Percentiles rank a stretch among this genome's conserved stretches.
Conservation (phyloP, 805 yeast genomes). For the Schwanniomyces polymorphus region DNA sequence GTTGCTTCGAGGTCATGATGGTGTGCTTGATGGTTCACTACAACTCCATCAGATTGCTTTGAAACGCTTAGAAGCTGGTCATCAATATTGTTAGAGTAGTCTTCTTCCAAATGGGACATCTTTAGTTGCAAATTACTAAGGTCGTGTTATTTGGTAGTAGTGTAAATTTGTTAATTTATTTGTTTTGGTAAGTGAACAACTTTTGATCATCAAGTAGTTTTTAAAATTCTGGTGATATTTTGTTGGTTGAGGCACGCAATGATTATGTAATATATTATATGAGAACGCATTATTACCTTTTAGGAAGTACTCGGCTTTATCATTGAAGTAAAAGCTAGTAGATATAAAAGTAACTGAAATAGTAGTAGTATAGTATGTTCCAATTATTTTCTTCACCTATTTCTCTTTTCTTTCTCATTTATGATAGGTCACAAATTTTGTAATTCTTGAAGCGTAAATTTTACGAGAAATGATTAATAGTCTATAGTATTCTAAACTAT, state of each 20-base stretch:
- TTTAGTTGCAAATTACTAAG: constrained; percentile 9
- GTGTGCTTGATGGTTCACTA: constrained; percentile 7
- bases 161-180: constrained; percentile 15
- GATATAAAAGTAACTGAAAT: too few relatives aligned
- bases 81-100: constrained; percentile 36
- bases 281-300: too few relatives aligned
- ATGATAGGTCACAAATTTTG: too few relatives aligned
- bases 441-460: too few relatives aligned
- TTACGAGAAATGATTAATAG: not conserved
- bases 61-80: constrained; percentile 42
- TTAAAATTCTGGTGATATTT: constrained; percentile 4
- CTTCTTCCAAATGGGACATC: constrained; percentile 15
- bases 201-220: not conserved
- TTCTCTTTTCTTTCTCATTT: not conserved
- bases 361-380: too few relatives aligned
- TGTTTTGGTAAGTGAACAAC: constrained; percentile 13
- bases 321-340: too few relatives aligned
- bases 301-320: too few relatives aligned
- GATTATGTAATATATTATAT: not conserved
- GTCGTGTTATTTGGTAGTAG: constrained; percentile 25
- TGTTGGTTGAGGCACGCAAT: not conserved
- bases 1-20: constrained; percentile 16
- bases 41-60: constrained; percentile 30
- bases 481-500: not conserved
- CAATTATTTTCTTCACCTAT: too few relatives aligned